Conservation (phyloP, 768 basidiomycete species). For the Collybia mongolica region DNA sequence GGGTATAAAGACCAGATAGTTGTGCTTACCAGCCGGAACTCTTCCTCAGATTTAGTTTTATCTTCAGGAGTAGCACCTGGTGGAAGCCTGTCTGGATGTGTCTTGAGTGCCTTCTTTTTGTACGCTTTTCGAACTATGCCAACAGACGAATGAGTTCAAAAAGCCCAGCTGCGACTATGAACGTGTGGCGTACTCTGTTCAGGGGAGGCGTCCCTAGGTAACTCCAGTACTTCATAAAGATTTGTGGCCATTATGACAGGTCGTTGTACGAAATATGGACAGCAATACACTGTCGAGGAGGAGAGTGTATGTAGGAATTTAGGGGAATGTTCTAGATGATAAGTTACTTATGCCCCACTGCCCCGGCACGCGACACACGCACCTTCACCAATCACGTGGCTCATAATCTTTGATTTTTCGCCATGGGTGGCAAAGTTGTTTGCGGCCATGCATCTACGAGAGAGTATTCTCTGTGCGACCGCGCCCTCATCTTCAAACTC, state of each 20-base stretch:
- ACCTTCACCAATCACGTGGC: slow-evolving; percentile 5
- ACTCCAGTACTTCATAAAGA: slow-evolving; percentile 65
- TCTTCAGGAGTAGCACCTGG: slow-evolving; percentile 53
- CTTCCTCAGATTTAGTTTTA: slow-evolving; percentile 61
- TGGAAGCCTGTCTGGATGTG: slow-evolving; percentile 73
- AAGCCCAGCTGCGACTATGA: neutral
- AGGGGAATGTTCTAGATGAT: slow-evolving; percentile 27
- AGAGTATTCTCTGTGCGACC: slow-evolving; percentile 65
- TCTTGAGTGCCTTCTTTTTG: slow-evolving; percentile 66
- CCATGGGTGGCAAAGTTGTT: too few relatives aligned
- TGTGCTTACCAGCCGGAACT: slow-evolving; percentile 36
- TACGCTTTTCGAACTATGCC: slow-evolving; percentile 74
- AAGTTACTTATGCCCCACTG: neutral
- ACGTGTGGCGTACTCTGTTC: slow-evolving; percentile 60
- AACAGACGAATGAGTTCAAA: slow-evolving; percentile 1
- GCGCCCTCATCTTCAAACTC: slow-evolving; percentile 43
- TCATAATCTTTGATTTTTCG: neutral
- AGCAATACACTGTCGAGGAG: neutral
- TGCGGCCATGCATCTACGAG: slow-evolving; percentile 60
- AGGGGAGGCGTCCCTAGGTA: slow-evolving; percentile 50
- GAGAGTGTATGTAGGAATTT: neutral
- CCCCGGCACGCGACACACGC: slow-evolving; percentile 20
- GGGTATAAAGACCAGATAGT: neutral
- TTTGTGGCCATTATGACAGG: slow-evolving; percentile 39
- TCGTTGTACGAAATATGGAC: neutral